A percentile compares a stretch with the other conserved stretches of the same genome.
Conservation (phyloP, 345 rosid species). For the Hypericum androsaemum region DNA sequence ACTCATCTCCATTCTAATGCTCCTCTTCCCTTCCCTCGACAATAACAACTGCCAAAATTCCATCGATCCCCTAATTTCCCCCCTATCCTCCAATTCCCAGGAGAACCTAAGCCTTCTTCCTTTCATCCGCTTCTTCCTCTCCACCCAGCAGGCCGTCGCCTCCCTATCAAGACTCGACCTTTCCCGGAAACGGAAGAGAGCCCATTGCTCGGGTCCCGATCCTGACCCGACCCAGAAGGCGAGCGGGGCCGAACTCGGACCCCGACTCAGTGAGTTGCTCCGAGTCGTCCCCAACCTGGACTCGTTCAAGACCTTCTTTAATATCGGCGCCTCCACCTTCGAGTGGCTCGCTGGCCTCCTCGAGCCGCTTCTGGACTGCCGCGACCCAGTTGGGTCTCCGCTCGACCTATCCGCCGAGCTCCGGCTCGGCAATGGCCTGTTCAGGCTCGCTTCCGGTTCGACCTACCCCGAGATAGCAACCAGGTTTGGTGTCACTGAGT, state of each 20-base stretch:
- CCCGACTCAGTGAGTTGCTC: slow-evolving; percentile 1
- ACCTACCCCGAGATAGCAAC: slow-evolving; percentile 35
- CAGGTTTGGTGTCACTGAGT: slow-evolving; percentile 47
- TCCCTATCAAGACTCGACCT: slow-evolving; percentile 26
- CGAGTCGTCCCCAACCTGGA: slow-evolving; percentile 26
- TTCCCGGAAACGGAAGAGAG: slow-evolving; percentile 44
- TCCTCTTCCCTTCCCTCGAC: slow-evolving; percentile 20
- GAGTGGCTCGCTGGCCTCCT: slow-evolving; percentile 63
- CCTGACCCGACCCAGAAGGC: slow-evolving; percentile 22
- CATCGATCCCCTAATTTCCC: slow-evolving; percentile 2
- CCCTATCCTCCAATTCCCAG: slow-evolving; percentile 5
- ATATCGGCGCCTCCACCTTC: slow-evolving; percentile 47
- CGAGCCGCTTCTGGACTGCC: slow-evolving; percentile 61
- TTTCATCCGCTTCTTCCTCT: slow-evolving; percentile 28
- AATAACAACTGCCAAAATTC: too few relatives aligned
- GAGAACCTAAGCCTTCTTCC: slow-evolving; percentile 24
- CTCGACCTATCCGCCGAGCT: slow-evolving; percentile 49
- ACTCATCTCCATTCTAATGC: slow-evolving; percentile 27
- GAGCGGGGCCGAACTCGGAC: slow-evolving; percentile 10
- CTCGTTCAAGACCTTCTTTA: slow-evolving; percentile 35
- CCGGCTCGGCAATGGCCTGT: slow-evolving; percentile 53
- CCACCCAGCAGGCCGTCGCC: slow-evolving; percentile 35
- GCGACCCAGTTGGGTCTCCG: slow-evolving; percentile 49
- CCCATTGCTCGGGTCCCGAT: slow-evolving; percentile 26
- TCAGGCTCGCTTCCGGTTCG: slow-evolving; percentile 44